Evolutionary conservation across 352 stramenopile genomes (phyloP), one percentile per base, ranked within the genome.

Genomic region (Globisporangium cylindrosporum): DNA sequence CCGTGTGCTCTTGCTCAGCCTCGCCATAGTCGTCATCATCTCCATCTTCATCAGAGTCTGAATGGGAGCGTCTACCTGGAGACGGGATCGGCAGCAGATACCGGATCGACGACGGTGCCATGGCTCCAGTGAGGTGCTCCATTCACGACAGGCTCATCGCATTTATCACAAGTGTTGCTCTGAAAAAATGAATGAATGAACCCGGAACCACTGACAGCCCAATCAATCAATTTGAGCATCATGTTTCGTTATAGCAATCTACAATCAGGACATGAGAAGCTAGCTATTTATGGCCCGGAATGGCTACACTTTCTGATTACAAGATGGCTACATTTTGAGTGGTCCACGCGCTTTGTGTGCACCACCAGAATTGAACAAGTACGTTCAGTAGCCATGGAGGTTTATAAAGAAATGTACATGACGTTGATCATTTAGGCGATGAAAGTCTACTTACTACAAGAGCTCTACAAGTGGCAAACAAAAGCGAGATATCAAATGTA

Each of bases 41-140:
- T 2, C 49, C 38, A 4, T 57, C 51, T 3, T 67, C 48, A 18
- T 38, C 36, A 15, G 41, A 58, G 29, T 64, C 57, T 24, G 53
- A 62, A 14, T 61, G 62, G 15, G 36, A 32, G 18, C 18, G 7
- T 64, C 22, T 15, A 2, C n/a, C 22, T 38, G 29, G 10, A 7
- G 54, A 41, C 6, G 43, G 14, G 62, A 61, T 54, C 8, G 64
- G 64, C 20, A 69, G 56, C 29, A 69, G 64, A 20, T 64, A 60
- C 29, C 56, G 43, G 43, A 69, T 69, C n/a, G 64, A 69, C 27
- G 62, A 49, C 22, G 59, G 9, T 36, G 36, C 25, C 49, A 60
- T 55, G 18, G n/a, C n/a, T 62, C 32, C 10, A 18, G 22, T 49
- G 56, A 62, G 56, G 12, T 29, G 49, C 6, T 51, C 18, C 43